Base-by-base conservation (phyloP, 495 filamentous ascomycete genomes). In the Hamigera avellanea region DNA sequence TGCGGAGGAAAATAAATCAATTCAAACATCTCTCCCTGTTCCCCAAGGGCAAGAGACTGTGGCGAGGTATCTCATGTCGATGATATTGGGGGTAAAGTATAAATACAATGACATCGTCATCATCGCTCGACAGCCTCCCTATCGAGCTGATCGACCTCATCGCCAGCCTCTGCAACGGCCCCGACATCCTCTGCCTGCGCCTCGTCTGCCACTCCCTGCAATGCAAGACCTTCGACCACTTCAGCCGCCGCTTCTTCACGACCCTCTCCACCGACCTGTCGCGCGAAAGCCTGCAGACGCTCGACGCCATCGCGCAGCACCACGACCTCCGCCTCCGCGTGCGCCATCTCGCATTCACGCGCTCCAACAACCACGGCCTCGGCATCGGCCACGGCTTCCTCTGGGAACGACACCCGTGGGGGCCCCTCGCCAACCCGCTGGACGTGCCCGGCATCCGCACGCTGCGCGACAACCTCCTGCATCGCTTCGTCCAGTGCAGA, bases 91-190 rank as follows among this genome's bases (percentile, higher is more conserved):
- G n/a, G n/a, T n/a, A n/a, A n/a, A n/a, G n/a, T n/a, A n/a, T n/a
- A n/a, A n/a, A n/a, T n/a, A n/a, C n/a, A n/a, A n/a, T n/a, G n/a
- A n/a, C n/a, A n/a, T n/a, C n/a, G n/a, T n/a, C n/a, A n/a, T 23
- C 21, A 23, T 6, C 6, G 28, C 28, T 30, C 12, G n/a, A 6
- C 14, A 30, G 32, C 10, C 36, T 56, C 3, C 37, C 50, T 0
- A 46, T 53, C 14, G 52, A 56, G 18, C 42, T 56, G 1, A 15
- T 51, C 19, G 53, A 56, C 39, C 36, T 49, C n/a, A 47, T 56
- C 16, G 35, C 50, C 8, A 13, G n/a, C 2, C 26, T 33, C 13
- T 4, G 45, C 1, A 42, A 50, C 7, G 10, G 10, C 10, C 26
- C 45, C 5, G 30, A 33, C 19, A 23, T 55, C 19, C 33, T 55